A percentile compares a stretch with the other conserved stretches of the same genome.
These are phyloP conservation scores for Epichloe sibirici DNA, from an alignment of 2,329 filamentous ascomycete species.

Conservation along the genomic window DNA sequence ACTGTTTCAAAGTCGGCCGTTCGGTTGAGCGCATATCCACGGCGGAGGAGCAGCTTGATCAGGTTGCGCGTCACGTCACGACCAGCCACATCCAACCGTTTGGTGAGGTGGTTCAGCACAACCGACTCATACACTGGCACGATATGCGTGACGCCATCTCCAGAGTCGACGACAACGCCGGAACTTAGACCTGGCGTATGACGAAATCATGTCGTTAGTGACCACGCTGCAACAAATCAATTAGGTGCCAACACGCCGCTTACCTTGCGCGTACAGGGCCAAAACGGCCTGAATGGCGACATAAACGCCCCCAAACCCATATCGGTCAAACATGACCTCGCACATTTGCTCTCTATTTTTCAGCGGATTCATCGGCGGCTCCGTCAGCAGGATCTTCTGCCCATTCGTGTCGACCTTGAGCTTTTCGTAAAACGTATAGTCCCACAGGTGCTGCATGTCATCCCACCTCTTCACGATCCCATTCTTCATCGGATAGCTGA, in stretches of 20 bases:
- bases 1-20: constrained; percentile 99
- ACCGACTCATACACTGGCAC: constrained; percentile 98
- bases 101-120: constrained; percentile 91
- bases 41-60: constrained; percentile 83
- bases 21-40: constrained; percentile 93
- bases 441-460: constrained; percentile 99
- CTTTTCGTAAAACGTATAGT: constrained; percentile 97
- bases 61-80: constrained; percentile 97
- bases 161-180: constrained; percentile 96
- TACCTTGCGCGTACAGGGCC: constrained; percentile 91
- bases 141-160: constrained; percentile 96
- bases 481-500: constrained; percentile 99
- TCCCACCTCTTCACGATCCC: constrained; percentile 99
- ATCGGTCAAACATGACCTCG: constrained; percentile 98
- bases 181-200: constrained; percentile 57
- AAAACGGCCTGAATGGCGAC: constrained; percentile 96
- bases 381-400: constrained; percentile 93
- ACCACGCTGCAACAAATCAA: not conserved
- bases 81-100: constrained; percentile 86
- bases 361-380: constrained; percentile 95
- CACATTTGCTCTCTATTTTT: constrained; percentile 97
- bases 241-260: constrained; percentile 10
- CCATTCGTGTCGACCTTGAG: constrained; percentile 82
- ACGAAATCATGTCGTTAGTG: not conserved
- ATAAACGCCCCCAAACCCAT: constrained; percentile 92